Base-by-base conservation (phyloP, 2,329 filamentous ascomycete species). In the Colletotrichum filicis region DNA sequence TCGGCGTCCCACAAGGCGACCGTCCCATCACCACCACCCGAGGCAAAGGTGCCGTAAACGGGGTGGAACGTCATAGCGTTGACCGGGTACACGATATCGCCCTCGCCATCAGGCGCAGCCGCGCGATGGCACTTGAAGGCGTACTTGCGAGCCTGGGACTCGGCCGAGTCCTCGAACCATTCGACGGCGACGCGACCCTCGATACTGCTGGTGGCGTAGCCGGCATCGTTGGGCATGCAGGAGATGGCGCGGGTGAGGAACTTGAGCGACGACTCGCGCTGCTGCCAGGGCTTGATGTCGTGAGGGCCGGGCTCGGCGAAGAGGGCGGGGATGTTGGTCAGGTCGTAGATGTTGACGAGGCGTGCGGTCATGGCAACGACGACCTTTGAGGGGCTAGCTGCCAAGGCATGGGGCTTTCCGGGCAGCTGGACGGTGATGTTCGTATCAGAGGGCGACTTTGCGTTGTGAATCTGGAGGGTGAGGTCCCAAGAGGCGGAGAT, bases 41-140 rank as follows among this genome's bases (percentile, higher is more conserved):
- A 95, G 0, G 95, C 95, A 82, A 98, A 98, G 0, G 95, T 97
- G 74, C 94, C 94, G 79, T 90, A 89, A 4, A 93, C 84, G 0
- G 95, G 94, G 82, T 98, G 95, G 85, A 97, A 98, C 1, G 94
- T 91, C 8, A 98, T 88, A 3, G 95, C 93, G 80, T 98, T 97
- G 76, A 98, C 95, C 0, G 95, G 95, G 79, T 95, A 98, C 3
- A 98, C 94, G 5, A 98, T 89, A 78, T 98, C 95, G 35, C 88
- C 91, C 62, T 91, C 91, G 56, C 89, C 88, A 11, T 88, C 87
- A 53, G 90, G 83, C 11, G 87, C 88, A 1, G 91, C 88, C 82
- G 97, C 94, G 5, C 97, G 91, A 83, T 99, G 97, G 83, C 97
- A 99, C 83, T 99, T 99, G 90, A 99, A 99, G 16, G 97, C 97